Evolutionary conservation across 768 basidiomycete genomes (phyloP).

Genomic region (Mrakia blollopis): DNA sequence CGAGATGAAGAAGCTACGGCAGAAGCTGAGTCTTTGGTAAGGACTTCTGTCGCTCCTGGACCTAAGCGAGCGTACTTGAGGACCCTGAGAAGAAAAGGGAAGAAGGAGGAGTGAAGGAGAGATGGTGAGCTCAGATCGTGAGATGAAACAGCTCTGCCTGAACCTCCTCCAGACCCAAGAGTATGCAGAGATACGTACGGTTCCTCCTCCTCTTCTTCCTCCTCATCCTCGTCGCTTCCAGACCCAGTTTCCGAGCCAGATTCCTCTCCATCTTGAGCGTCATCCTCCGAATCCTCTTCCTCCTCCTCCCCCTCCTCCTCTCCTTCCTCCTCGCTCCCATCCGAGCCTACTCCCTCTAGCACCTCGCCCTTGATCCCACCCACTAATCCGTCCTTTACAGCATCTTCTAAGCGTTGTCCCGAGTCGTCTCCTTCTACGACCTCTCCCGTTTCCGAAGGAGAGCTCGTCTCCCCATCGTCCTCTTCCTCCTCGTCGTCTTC

Average conservation of each 20-base stretch:
- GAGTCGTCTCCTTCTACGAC: not conserved
- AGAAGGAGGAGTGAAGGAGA: not conserved
- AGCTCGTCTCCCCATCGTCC: not conserved
- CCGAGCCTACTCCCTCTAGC: constrained; percentile 9
- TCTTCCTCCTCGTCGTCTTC: not conserved
- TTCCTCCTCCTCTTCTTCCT: constrained; percentile 79
- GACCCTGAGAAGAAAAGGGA: constrained; percentile 41
- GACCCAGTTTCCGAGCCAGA: constrained; percentile 34
- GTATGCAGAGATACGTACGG: constrained; percentile 47
- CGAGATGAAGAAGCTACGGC: constrained; percentile 70
- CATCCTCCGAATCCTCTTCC: constrained; percentile 15
- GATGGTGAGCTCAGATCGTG: constrained; percentile 6
- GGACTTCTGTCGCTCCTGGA: constrained; percentile 65
- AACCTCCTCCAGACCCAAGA: not conserved
- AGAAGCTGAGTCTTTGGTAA: constrained; percentile 85
- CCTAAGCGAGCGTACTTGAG: constrained; percentile 84
- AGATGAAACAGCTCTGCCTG: no score
- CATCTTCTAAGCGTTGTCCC: not conserved
- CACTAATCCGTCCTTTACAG: not conserved
- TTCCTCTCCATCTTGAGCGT: constrained; percentile 31
- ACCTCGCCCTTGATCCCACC: constrained; percentile 5
- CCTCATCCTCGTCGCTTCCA: constrained; percentile 51
- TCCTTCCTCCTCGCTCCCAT: constrained; percentile 13
- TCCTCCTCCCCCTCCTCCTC: constrained; percentile 14
- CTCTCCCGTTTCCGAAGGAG: not conserved